These are phyloP conservation scores for Melampsora americana DNA, from an alignment of 1,284 basidiomycete species.

Conservation along the genomic window DNA sequence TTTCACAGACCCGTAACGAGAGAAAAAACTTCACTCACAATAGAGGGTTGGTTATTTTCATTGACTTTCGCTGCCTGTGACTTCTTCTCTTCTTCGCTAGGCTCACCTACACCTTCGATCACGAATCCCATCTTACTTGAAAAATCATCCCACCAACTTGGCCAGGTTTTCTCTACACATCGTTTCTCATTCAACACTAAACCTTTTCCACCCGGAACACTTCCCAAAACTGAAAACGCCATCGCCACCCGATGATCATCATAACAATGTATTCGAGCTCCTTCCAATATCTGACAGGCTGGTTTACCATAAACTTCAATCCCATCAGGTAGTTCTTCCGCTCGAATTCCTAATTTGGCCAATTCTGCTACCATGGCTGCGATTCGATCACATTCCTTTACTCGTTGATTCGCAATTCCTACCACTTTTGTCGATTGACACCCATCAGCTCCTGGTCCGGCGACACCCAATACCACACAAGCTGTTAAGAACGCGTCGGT, in stretches of 20 bases:
- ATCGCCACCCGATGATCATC: constrained; percentile 98
- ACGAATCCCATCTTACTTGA: constrained; percentile 69
- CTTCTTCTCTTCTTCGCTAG: constrained; percentile 46
- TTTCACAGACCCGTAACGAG: constrained; percentile 11
- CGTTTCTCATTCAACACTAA: constrained; percentile 91
- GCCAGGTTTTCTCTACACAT: constrained; percentile 99
- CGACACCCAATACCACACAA: constrained; percentile 82
- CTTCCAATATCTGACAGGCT: constrained; percentile 61
- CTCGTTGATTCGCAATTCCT: constrained; percentile 96
- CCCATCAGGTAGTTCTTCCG: constrained; percentile 87
- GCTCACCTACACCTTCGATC: constrained; percentile 46
- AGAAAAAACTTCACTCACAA: constrained; percentile 15
- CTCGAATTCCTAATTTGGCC: constrained; percentile 90
- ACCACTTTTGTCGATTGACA: constrained; percentile 71
- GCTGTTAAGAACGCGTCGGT: constrained; percentile 98
- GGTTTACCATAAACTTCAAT: constrained; percentile 81
- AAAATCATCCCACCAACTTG: constrained; percentile 99
- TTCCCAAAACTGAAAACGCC: constrained; percentile 88
- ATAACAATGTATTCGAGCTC: constrained; percentile 79
- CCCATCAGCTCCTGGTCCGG: constrained; percentile 56
- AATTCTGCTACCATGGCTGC: constrained; percentile 93
- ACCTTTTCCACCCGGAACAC: constrained; percentile 63
- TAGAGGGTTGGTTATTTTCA: constrained; percentile 42
- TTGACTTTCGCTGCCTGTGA: constrained; percentile 43
- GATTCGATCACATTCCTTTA: constrained; percentile 98